phyloP scores from a whole-genome alignment of 2,329 filamentous ascomycete species.

The Trichoderma atroviride region DNA sequence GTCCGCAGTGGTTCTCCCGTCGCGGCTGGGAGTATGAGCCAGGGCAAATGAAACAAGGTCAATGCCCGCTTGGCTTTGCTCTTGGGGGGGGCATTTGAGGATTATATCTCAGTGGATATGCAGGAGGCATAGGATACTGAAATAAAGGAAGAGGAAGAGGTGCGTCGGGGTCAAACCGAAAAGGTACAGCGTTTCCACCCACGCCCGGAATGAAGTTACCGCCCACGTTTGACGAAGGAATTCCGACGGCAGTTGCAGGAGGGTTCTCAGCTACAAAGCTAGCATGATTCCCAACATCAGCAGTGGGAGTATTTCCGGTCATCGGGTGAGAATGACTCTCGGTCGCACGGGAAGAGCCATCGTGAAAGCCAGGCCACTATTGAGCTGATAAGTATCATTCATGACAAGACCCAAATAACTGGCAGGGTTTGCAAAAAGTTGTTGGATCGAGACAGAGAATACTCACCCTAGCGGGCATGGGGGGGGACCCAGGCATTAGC shows the following conservation, averaged over 20 bases:
- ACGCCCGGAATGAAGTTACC: neutral
- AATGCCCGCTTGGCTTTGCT: neutral
- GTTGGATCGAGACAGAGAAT: too few species aligned
- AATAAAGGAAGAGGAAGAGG: too few species aligned
- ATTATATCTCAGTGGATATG: neutral
- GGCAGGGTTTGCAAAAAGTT: neutral
- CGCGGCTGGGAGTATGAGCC: constrained; percentile 21
- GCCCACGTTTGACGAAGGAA: neutral
- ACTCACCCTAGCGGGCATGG: neutral
- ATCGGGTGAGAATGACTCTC: neutral
- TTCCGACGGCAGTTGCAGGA: neutral
- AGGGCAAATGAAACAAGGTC: constrained; percentile 16
- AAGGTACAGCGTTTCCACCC: neutral
- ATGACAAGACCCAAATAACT: neutral
- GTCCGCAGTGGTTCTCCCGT: constrained; percentile 19
- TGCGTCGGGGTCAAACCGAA: neutral
- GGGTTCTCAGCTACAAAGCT: neutral
- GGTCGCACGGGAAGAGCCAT: neutral
- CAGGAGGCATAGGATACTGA: neutral
- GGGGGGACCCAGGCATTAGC: constrained; percentile 13
- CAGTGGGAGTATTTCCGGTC: neutral
- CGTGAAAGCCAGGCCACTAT: neutral
- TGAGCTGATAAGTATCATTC: neutral
- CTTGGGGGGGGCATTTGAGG: neutral
- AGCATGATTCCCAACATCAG: neutral